Conservation (phyloP, 2,329 filamentous ascomycete species). For the Daldinia sp. region DNA sequence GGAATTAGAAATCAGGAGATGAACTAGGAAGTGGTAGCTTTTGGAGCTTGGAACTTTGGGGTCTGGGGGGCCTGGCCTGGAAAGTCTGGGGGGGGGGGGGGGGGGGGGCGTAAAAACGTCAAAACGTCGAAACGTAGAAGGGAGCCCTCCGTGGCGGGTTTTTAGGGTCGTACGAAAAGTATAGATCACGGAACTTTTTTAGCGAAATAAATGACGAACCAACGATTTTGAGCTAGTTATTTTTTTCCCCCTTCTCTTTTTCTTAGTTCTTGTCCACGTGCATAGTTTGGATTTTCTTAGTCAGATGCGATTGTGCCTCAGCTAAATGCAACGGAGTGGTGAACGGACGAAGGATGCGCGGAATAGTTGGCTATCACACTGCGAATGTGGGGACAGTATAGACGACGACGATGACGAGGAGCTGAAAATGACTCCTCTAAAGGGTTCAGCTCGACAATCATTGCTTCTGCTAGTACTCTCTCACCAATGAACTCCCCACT, state of each 20-base stretch:
- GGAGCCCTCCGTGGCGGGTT: conserved; percentile 21
- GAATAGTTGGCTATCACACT: conserved; percentile 27
- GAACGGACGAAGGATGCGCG: conserved; percentile 30
- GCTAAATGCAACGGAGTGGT: conserved; percentile 25
- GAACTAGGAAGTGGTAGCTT: conserved; percentile 1
- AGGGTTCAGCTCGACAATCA: conserved; percentile 25
- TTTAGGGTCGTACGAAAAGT: conserved; percentile 26
- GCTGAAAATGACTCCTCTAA: conserved; percentile 21
- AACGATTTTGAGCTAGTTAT: conserved; percentile 13
- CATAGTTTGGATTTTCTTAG: conserved; percentile 22
- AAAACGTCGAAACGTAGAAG: background rate
- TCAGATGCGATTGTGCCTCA: conserved; percentile 25
- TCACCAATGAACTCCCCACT: conserved; percentile 15
- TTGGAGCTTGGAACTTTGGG: background rate
- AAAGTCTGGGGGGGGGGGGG: conserved; percentile 1
- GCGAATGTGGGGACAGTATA: conserved; percentile 17
- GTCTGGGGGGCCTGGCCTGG: background rate
- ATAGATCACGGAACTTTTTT: conserved; percentile 16
- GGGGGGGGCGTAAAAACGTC: too few relatives aligned
- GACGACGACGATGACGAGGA: conserved; percentile 19
- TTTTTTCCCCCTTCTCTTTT: background rate
- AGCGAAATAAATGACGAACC: conserved; percentile 18
- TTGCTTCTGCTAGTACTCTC: conserved; percentile 18
- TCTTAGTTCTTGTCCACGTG: background rate
- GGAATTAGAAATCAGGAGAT: background rate